Percentiles rank a stretch among this genome's conserved stretches.
phyloP scores from a whole-genome alignment of 371 early-diverging fungal species.

The Smittium mucronatum region DNA sequence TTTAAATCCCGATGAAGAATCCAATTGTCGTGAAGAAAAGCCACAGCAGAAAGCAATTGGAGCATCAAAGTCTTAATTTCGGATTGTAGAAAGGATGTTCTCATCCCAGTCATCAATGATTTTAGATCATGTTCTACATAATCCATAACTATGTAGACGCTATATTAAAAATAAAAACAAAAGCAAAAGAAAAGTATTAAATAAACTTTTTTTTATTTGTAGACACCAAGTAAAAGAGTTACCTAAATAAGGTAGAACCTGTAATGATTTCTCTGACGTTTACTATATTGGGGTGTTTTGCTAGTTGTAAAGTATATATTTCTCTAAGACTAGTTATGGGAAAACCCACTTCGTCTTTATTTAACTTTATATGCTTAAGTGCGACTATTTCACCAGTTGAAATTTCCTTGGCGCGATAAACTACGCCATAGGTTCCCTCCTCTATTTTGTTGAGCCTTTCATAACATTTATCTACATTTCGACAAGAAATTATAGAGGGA shows the following conservation, averaged over 20 bases:
- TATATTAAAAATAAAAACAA: slow-evolving; percentile 3
- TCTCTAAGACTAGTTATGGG: slow-evolving; percentile 88
- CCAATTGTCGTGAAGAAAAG: slow-evolving; percentile 88
- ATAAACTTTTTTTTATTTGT: background rate
- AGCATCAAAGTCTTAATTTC: slow-evolving; percentile 87
- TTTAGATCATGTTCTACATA: slow-evolving; percentile 92
- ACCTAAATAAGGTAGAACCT: slow-evolving; percentile 48
- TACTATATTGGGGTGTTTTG: slow-evolving; percentile 89
- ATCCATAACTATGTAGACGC: slow-evolving; percentile 95
- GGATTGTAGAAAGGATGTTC: slow-evolving; percentile 59
- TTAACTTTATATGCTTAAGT: slow-evolving; percentile 92
- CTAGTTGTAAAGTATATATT: slow-evolving; percentile 72
- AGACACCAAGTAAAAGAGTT: background rate
- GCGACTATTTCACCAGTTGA: slow-evolving; percentile 91
- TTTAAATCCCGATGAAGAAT: slow-evolving; percentile 96
- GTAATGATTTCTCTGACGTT: slow-evolving; percentile 86
- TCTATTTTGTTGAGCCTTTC: slow-evolving; percentile 91
- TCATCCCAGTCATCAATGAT: slow-evolving; percentile 76
- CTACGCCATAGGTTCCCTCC: slow-evolving; percentile 98
- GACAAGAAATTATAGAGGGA: too few species aligned
- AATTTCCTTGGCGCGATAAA: slow-evolving; percentile 90
- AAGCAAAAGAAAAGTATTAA: background rate
- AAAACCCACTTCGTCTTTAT: slow-evolving; percentile 90
- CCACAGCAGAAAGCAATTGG: slow-evolving; percentile 74
- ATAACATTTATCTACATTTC: slow-evolving; percentile 38